Base-by-base conservation (phyloP, 2,329 filamentous ascomycete species). In the Hypoxylon sp. region DNA sequence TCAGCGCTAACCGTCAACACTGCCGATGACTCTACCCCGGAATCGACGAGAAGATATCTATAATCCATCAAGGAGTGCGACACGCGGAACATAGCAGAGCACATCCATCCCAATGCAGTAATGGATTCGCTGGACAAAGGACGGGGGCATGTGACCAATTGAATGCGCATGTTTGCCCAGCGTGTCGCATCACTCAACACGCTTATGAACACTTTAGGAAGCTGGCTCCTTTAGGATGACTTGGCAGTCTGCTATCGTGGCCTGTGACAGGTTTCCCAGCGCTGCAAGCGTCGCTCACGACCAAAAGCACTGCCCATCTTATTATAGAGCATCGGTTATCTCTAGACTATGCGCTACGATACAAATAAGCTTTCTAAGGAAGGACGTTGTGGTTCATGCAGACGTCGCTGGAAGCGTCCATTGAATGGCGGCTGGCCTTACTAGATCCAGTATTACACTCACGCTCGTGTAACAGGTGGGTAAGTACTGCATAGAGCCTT, bases 181-280 rank as follows among this genome's bases (percentile, higher is more conserved):
- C 59, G 46, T 64, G 69, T 69, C 69, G 33, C 53, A 69, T 64
- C 50, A 40, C 53, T 66, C 60, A 61, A 56, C 60, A 58, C 62
- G 56, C 66, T 30, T 60, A 58, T 64, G 55, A 58, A 71, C 69
- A 58, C 13, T 61, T 71, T 65, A 69, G 66, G 69, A 71, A 71
- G 69, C 66, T 69, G 66, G 37, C 48, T 66, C 56, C 42, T 44
- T 30, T 58, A 59, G 46, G 60, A 69, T 71, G 66, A 66, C 69
- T 71, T 71, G 66, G 69, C 69, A 46, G 57, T 42, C 53, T 61
- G 65, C 63, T 62, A 66, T 69, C 61, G 50, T 61, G 46, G 50
- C 48, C 53, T 51, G 37, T 61, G 40, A 64, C 61, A 63, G 44
- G 44, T 44, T 66, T 65, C 30, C 51, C 63, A 51, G 40, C 56